Percentiles rank a stretch among this genome's conserved stretches.
Conservation (phyloP, 257 asterid genomes). For the Lithospermum erythrorhizon region DNA sequence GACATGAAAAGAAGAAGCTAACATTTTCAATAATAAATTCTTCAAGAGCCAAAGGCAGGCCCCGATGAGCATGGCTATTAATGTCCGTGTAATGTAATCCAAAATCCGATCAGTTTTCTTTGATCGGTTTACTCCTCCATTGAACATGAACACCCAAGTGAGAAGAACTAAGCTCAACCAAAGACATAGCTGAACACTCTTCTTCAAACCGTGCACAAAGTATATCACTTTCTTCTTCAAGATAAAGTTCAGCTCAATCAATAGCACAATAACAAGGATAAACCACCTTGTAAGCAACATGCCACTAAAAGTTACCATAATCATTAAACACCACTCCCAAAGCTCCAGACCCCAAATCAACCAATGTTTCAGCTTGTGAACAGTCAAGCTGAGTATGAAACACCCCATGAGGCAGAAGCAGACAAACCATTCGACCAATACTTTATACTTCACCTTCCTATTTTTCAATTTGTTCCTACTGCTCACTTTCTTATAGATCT, state of each 20-base stretch:
- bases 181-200: slow-evolving; percentile 52
- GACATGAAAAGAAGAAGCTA: slow-evolving; percentile 76
- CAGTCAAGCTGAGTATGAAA: slow-evolving; percentile 44
- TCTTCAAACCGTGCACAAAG: slow-evolving; percentile 64
- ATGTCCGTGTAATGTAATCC: slow-evolving; percentile 62
- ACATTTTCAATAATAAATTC: slow-evolving; percentile 56
- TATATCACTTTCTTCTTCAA: slow-evolving; percentile 64
- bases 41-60: slow-evolving; percentile 71
- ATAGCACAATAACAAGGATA: slow-evolving; percentile 46
- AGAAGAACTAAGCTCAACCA: slow-evolving; percentile 60
- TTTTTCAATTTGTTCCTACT: slow-evolving; percentile 48
- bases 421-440: slow-evolving; percentile 54
- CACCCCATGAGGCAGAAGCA: slow-evolving; percentile 46
- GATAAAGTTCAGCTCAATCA: slow-evolving; percentile 69
- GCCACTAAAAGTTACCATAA: slow-evolving; percentile 73
- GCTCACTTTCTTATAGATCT: slow-evolving; percentile 70
- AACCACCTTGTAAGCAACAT: slow-evolving; percentile 52
- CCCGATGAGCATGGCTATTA: slow-evolving; percentile 49
- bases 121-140: slow-evolving; percentile 29
- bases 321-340: slow-evolving; percentile 70
- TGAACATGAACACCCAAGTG: slow-evolving; percentile 55
- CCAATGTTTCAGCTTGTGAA: slow-evolving; percentile 26
- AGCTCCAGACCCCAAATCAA: slow-evolving; percentile 40
- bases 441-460: slow-evolving; percentile 47
- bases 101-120: slow-evolving; percentile 22